Base-by-base conservation (phyloP, 177 flowering plant species). In the Telopea speciosissima region DNA sequence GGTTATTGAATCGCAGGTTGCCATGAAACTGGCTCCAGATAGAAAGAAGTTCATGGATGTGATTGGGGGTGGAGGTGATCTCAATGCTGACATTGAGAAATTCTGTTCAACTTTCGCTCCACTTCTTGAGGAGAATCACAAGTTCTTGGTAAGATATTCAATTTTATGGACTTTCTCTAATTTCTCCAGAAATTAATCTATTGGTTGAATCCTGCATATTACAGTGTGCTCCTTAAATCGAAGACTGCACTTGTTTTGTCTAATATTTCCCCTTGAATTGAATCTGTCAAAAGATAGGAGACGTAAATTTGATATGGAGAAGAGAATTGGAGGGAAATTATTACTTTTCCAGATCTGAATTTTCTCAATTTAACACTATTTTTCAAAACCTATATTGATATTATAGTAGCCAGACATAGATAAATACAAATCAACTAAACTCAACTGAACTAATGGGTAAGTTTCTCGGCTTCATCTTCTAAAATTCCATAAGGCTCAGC, bases 21-120 rank as follows among this genome's bases (percentile, higher is more conserved):
- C 92, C 21, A 85, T 91, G 83, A 93, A 93, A 84, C 89, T 93
- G 80, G 97, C 94, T 61, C 98, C 98, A 8, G 95, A 90, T 71
- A 89, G 97, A 84, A 90, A 87, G 78, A 93, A 88, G 79, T 93
- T 93, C 80, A 85, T 88, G 89, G 92, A 90, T 4, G 91, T 91
- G 22, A 59, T 93, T 36, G 85, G 87, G 9, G 86, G 88, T 33
- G 69, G 76, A 5, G 91, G 87, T 24, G 86, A 90, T 73, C 54
- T 88, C 31, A 71, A 79, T 72, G 82, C 83, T 60, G 97, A 94
- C 78, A 94, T 92, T 75, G 87, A 87, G 73, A 81, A 82, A 67
- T 94, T 94, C 73, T 86, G 90, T 77, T 42, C 85, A 1, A 71
- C 75, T 24, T 94, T 92, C 71, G 65, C 95, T 70, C 97, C 93